A percentile compares a stretch with the other conserved stretches of the same genome.
Conservation (phyloP, 2,329 filamentous ascomycete genomes). For the Sphaerostilbella broomeana region DNA sequence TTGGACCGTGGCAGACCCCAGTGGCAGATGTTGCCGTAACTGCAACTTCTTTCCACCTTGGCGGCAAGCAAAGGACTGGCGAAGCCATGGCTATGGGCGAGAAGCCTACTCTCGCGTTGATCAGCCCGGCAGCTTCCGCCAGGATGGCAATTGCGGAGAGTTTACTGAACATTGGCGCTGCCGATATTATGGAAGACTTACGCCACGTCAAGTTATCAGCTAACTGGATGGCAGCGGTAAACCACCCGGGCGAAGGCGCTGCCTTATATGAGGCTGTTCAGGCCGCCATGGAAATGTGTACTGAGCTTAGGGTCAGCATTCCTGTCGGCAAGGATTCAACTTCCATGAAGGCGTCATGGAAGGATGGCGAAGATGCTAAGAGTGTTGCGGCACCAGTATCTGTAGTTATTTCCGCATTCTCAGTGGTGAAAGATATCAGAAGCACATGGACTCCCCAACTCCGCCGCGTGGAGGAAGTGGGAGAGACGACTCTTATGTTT, state of each 20-base stretch:
- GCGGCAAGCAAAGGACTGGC: conserved; percentile 64
- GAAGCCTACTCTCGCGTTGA: conserved; percentile 80
- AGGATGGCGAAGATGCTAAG: conserved; percentile 61
- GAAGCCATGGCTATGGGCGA: conserved; percentile 99
- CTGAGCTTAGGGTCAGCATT: conserved; percentile 82
- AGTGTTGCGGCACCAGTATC: conserved; percentile 91
- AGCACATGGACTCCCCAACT: conserved; percentile 94
- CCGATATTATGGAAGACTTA: conserved; percentile 61
- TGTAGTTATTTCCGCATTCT: conserved; percentile 84
- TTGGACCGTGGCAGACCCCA: conserved; percentile 91
- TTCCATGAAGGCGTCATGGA: conserved; percentile 98
- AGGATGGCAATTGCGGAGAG: conserved; percentile 95
- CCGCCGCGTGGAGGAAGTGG: conserved; percentile 74
- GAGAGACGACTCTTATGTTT: conserved; percentile 80
- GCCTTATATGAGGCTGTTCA: conserved; percentile 90
- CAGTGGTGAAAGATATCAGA: conserved; percentile 71
- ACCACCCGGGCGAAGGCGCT: conserved; percentile 85
- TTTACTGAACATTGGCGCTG: conserved; percentile 86
- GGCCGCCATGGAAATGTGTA: conserved; percentile 87
- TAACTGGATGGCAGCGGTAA: conserved; percentile 99
- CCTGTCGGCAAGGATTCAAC: conserved; percentile 98
- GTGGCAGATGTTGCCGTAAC: conserved; percentile 94
- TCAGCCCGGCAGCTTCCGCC: conserved; percentile 82
- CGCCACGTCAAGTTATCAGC: conserved; percentile 81
- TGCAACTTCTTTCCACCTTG: conserved; percentile 65